Base-by-base conservation (phyloP, 1,284 basidiomycete species). In the Ustilago tritici region DNA sequence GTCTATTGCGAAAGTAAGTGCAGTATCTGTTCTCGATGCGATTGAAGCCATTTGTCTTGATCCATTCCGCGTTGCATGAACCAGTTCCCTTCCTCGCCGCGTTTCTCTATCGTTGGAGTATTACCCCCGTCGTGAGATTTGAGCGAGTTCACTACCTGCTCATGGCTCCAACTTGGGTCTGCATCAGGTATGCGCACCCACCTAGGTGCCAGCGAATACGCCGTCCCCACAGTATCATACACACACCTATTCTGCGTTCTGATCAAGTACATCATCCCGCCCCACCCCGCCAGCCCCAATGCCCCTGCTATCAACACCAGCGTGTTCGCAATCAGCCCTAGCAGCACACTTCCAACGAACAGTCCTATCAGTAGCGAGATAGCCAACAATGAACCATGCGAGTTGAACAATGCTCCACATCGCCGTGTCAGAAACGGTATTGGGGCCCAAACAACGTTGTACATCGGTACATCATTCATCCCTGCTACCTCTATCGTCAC, bases 241-340 rank as follows among this genome's bases (percentile, higher is more conserved):
- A 71, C 64, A 35, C 69, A 71, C 5, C n/a, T 32, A 4, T 23
- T 8, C 3, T 47, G 55, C 8, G 68, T 71, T 10, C 52, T 32
- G 2, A 71, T 40, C 5, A 76, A 38, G 32, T 54, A 58, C 56
- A 53, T 70, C 47, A 67, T 35, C 19, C 47, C 31, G 11, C 34
- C 40, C 68, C 68, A 67, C 0, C 31, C 34, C 2, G 15, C 93
- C 82, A 98, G 97, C 89, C 96, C 96, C 88, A 95, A 94, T 76
- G 93, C 97, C 87, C 94, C 95, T 92, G 86, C 87, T 87, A 88
- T 55, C 46, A 80, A 70, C 72, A 77, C 65, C 63, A 95, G 94
- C 93, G 88, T 95, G 89, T 80, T 95, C 82, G 95, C 96, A 14
- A 74, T 19, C 17, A 56, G 10, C 4, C 62, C 56, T 4, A 69